Percentiles rank a stretch among this genome's conserved stretches.
These are phyloP conservation scores for Phoenix dactylifera DNA, from an alignment of 176 grass and related monocot genomes.

Conservation along the genomic window DNA sequence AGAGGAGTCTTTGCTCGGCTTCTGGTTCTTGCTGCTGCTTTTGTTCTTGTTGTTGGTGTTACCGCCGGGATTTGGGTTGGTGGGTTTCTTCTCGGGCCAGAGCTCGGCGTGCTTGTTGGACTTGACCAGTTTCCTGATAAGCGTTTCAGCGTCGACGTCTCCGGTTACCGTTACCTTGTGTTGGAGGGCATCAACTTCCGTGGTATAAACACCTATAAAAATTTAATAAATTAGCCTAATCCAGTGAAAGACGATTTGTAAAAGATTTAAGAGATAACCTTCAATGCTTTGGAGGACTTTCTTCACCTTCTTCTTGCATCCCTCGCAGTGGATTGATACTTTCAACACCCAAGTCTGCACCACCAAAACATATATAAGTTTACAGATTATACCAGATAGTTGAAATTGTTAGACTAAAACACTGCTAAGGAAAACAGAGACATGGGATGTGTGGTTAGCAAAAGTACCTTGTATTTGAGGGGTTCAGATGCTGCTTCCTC, in stretches of 20 bases:
- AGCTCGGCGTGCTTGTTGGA: conserved; percentile 54
- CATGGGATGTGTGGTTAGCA: not conserved
- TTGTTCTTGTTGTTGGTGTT: not conserved
- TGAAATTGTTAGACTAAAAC: not conserved
- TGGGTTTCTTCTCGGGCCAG: conserved; percentile 20
- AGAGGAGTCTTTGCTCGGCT: conserved; percentile 8
- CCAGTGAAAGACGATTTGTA: not conserved
- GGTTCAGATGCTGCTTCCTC: not conserved
- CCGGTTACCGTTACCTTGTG: conserved; percentile 47
- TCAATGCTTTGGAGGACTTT: not conserved
- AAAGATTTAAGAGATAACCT: not conserved
- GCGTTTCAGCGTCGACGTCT: conserved; percentile 29
- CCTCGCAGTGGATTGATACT: conserved; percentile 19
- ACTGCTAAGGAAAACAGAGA: too few relatives aligned
- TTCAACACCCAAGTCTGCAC: conserved; percentile 1
- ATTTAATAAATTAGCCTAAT: not conserved
- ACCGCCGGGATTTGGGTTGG: conserved; percentile 19
- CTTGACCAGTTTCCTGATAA: conserved; percentile 43
- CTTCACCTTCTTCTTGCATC: conserved; percentile 17
- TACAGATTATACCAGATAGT: not conserved
- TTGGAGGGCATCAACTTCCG: conserved; percentile 40
- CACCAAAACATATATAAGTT: not conserved
- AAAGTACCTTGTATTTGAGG: not conserved
- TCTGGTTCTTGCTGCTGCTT: not conserved
- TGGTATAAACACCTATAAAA: conserved; percentile 36